phyloP scores from a whole-genome alignment of 176 grass and related monocot genomes.

The Rhynchospora pubera region DNA sequence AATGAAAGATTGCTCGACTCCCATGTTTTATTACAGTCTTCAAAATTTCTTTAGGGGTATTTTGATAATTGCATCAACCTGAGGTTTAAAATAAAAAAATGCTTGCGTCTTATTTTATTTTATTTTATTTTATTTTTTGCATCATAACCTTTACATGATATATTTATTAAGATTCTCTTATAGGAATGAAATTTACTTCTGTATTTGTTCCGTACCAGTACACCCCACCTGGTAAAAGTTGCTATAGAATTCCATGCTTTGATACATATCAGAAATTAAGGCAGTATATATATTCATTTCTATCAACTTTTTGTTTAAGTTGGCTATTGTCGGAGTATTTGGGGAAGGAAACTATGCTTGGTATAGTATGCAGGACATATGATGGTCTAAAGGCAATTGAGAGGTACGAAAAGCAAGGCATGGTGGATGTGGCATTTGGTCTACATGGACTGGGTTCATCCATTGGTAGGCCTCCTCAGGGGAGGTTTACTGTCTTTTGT shows the following conservation, averaged over 20 bases:
- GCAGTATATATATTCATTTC: not conserved
- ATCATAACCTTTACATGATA: not conserved
- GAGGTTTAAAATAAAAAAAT: not conserved
- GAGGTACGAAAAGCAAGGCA: conserved; percentile 57
- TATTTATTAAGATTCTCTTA: not conserved
- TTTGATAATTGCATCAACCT: not conserved
- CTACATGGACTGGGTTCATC: conserved; percentile 44
- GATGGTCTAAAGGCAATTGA: conserved; percentile 67
- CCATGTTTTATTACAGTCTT: not conserved
- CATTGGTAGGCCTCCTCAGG: conserved; percentile 40
- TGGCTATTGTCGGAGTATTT: conserved; percentile 75
- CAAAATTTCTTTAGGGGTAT: not conserved
- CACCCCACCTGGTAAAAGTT: not conserved
- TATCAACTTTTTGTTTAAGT: conserved; percentile 14
- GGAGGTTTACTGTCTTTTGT: conserved; percentile 72
- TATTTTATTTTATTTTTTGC: not conserved
- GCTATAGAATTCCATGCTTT: not conserved
- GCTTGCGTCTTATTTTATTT: not conserved
- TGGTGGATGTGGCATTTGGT: conserved; percentile 47
- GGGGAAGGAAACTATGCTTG: conserved; percentile 80
- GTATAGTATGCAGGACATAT: conserved; percentile 77
- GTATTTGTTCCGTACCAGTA: not conserved
- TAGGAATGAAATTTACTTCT: too few relatives aligned
- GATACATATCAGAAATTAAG: not conserved
- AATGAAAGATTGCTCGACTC: not conserved